phyloP scores from a whole-genome alignment of 139 green algal genomes.

The Chlorella sp. region DNA sequence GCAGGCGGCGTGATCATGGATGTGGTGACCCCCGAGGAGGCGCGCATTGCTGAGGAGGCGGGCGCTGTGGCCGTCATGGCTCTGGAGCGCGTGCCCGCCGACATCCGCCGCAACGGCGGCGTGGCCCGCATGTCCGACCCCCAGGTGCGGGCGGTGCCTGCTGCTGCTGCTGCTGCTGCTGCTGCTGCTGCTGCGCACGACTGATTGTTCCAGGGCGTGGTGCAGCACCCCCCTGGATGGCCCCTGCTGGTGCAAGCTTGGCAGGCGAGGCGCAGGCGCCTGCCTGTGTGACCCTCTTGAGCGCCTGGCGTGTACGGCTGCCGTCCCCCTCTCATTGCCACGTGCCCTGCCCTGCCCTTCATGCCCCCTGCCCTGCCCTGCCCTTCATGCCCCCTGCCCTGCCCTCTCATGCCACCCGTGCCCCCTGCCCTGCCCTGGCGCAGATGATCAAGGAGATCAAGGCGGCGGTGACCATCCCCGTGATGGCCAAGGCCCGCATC shows the following conservation, averaged over 20 bases:
- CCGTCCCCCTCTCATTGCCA: too few relatives aligned
- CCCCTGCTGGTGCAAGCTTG: too few relatives aligned
- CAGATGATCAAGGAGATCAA: constrained; percentile 97
- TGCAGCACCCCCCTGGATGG: too few relatives aligned
- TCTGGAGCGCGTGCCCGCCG: constrained; percentile 95
- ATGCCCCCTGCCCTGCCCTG: too few relatives aligned
- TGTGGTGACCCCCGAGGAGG: constrained; percentile 97
- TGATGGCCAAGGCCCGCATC: constrained; percentile 99
- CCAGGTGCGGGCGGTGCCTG: constrained; percentile 13
- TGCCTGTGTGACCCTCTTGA: too few relatives aligned
- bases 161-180: too few relatives aligned
- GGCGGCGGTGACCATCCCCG: constrained; percentile 96
- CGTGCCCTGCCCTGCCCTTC: too few relatives aligned
- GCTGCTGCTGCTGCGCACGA: too few relatives aligned
- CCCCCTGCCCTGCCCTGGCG: neutral
- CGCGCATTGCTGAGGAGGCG: constrained; percentile 98
- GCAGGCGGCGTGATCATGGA: constrained; percentile 99
- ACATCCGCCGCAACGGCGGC: constrained; percentile 96
- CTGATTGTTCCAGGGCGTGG: too few relatives aligned
- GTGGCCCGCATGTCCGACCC: constrained; percentile 98
- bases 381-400: too few relatives aligned
- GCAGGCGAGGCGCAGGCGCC: too few relatives aligned
- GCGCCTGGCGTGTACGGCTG: too few relatives aligned
- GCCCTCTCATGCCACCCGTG: neutral
- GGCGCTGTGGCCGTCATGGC: constrained; percentile 99